phyloP scores from a whole-genome alignment of 2,329 filamentous ascomycete species.

The Aspergillus aculeatinus region DNA sequence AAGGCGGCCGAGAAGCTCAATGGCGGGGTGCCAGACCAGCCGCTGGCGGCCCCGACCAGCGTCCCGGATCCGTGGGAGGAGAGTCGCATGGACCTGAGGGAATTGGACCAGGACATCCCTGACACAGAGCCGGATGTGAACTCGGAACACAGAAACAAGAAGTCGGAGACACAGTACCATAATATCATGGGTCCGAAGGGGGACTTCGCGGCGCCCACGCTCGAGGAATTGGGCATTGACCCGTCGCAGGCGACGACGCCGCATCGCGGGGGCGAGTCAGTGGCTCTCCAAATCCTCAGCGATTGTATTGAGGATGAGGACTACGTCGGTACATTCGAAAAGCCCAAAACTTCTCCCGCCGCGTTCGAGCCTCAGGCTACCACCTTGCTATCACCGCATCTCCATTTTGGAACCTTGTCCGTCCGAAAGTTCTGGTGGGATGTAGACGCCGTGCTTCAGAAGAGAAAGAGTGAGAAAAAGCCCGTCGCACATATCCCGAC shows the following conservation, averaged over 20 bases:
- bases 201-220: conserved; percentile 69
- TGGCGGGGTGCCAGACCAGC: conserved; percentile 57
- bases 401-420: conserved; percentile 74
- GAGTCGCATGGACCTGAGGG: conserved; percentile 57
- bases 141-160: conserved; percentile 50
- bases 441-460: conserved; percentile 61
- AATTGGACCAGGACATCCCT: conserved; percentile 58
- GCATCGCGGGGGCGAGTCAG: conserved; percentile 69
- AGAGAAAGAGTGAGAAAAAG: conserved; percentile 57
- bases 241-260: conserved; percentile 57
- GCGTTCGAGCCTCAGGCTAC: conserved; percentile 71
- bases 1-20: conserved; percentile 60
- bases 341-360: conserved; percentile 72
- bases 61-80: conserved; percentile 58
- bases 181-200: conserved; percentile 64
- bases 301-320: conserved; percentile 61
- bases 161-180: conserved; percentile 57
- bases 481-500: conserved; percentile 58
- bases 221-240: conserved; percentile 68
- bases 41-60: conserved; percentile 58
- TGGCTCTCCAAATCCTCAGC: conserved; percentile 59
- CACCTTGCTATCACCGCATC: conserved; percentile 68
- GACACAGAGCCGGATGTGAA: conserved; percentile 61
- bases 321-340: conserved; percentile 72
- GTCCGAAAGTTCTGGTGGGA: conserved; percentile 72